Evolutionary conservation across 768 basidiomycete genomes (phyloP).

Genomic region (Termitomyces sp.): DNA sequence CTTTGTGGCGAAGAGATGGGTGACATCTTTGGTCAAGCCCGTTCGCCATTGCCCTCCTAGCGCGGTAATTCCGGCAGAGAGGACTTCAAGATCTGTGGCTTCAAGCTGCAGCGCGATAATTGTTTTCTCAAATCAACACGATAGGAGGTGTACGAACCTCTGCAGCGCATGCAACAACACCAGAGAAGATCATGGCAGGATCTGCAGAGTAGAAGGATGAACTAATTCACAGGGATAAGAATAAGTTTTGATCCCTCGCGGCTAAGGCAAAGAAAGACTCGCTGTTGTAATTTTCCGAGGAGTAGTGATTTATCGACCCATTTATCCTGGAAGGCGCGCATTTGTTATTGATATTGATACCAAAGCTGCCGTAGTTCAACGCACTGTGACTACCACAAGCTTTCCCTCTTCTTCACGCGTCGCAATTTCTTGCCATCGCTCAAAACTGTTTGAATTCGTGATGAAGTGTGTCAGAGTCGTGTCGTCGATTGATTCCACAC

Average conservation of each 20-base stretch:
- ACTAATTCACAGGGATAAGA: constrained; percentile 23
- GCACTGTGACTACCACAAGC: constrained; percentile 33
- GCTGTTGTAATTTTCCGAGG: constrained; percentile 56
- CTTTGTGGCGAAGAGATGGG: constrained; percentile 73
- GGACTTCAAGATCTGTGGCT: constrained; percentile 61
- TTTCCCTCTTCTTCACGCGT: constrained; percentile 19
- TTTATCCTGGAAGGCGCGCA: constrained; percentile 33
- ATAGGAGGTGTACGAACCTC: constrained; percentile 40
- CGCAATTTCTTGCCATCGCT: constrained; percentile 45
- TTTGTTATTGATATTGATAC: not conserved
- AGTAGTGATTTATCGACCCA: constrained; percentile 73
- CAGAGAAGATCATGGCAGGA: constrained; percentile 78
- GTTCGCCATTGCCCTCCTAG: constrained; percentile 82
- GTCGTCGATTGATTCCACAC: constrained; percentile 27
- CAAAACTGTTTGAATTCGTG: constrained; percentile 50
- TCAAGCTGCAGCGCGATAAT: constrained; percentile 41
- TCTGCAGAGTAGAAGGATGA: constrained; percentile 70
- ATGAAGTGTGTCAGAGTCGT: constrained; percentile 49
- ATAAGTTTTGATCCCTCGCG: not conserved
- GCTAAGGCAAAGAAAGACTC: constrained; percentile 19
- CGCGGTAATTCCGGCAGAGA: constrained; percentile 66
- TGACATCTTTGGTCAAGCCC: constrained; percentile 79
- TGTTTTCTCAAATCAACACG: not conserved
- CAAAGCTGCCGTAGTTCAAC: constrained; percentile 5
- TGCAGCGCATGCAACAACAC: constrained; percentile 67